Evolutionary conservation across 1,284 basidiomycete genomes (phyloP), one percentile per base, ranked within the genome.

Genomic region (Blastosporella zonata): DNA sequence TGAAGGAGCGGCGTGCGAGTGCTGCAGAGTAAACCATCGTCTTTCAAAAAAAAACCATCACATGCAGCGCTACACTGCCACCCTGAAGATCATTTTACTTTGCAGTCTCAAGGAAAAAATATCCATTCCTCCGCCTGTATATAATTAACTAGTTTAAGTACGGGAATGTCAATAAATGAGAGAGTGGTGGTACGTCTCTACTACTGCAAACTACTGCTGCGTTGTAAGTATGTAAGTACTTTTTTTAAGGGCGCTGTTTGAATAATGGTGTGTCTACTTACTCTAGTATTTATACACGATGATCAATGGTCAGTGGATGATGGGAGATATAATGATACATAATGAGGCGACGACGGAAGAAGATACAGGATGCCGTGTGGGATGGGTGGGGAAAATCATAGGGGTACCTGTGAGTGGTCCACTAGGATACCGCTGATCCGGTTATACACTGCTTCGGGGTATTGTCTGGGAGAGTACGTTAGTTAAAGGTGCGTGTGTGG

Each of bases 401-500:
- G 46, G 27, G 59, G 50, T 6, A 65, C 41, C 47, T 67, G 63
- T 9, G 74, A 67, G 46, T 82, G 77, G 59, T 82, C 79, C 6
- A 79, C 70, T 68, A 83, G 72, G 57, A 84, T 80, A 7, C 81
- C 81, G 46, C 78, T 77, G 54, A 84, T 83, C 45, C 82, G 76
- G 57, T 80, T 80, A 52, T 75, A 81, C 39, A 85, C 82, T n/a
- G 82, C 82, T 46, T 79, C 76, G 6, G 87, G 87, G 68, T 86
- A 90, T 67, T 81, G 75, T 62, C 87, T 87, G 43, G n/a, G 43
- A 36, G 43, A 43, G n/a, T 23, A 29, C 17, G 52, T 45, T 9
- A 55, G 37, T 12, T 43, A 39, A n/a, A 12, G 23, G n/a, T n/a
- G n/a, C n/a, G n/a, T n/a, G n/a, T n/a, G n/a, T n/a, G n/a, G 17